phyloP scores from a whole-genome alignment of 345 rosid genomes.

The Brassica incana region DNA sequence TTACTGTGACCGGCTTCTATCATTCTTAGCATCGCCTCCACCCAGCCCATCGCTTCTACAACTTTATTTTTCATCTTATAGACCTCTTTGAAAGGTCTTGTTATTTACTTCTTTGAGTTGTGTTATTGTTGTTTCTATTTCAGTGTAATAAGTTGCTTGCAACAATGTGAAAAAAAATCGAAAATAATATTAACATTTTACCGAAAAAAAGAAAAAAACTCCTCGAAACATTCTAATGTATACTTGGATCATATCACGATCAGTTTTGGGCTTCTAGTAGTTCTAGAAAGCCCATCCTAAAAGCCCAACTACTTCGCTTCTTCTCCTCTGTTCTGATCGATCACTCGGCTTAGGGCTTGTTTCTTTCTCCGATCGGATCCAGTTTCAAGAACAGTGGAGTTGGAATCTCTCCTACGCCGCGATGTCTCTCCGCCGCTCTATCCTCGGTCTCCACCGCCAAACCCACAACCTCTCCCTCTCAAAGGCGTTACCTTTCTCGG shows the following conservation, averaged over 20 bases:
- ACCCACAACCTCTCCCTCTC: slow-evolving; percentile 8
- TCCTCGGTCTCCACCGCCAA: slow-evolving; percentile 36
- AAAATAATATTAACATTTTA: too few species aligned
- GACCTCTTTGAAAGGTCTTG: too few species aligned
- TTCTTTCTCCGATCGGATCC: neutral
- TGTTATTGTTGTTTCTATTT: too few species aligned
- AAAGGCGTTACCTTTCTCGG: slow-evolving; percentile 22
- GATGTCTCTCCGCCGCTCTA: slow-evolving; percentile 38
- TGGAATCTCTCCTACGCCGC: neutral
- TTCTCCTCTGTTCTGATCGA: neutral
- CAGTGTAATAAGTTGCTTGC: too few species aligned
- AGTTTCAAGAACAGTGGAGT: neutral
- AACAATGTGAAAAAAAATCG: too few species aligned
- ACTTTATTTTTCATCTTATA: too few species aligned
- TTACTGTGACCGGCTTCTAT: too few species aligned
- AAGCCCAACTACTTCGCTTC: slow-evolving; percentile 7
- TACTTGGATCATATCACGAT: neutral
- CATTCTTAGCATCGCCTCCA: too few species aligned
- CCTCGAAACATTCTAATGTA: too few species aligned
- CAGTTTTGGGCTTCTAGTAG: neutral
- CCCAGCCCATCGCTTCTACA: too few species aligned
- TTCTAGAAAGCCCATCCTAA: neutral
- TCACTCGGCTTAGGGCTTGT: neutral
- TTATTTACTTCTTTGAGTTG: too few species aligned
- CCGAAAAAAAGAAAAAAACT: too few species aligned